A percentile compares a stretch with the other conserved stretches of the same genome.
Evolutionary conservation across 2,329 filamentous ascomycete species (phyloP).

Genomic region (Epichloe amarillans): DNA sequence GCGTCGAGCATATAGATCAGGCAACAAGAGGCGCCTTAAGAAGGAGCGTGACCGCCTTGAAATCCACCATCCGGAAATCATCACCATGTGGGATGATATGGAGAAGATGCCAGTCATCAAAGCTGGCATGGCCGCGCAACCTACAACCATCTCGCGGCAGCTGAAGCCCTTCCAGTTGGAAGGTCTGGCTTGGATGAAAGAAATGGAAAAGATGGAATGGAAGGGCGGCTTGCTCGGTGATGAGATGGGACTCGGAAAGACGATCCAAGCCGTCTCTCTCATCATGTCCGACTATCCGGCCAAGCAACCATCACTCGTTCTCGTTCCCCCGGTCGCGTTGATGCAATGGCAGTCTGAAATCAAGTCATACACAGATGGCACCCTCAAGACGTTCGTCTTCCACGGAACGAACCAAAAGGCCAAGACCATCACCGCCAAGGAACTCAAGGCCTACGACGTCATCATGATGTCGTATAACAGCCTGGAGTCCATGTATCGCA

Average conservation of each 20-base stretch:
- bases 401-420: slow-evolving; percentile 77
- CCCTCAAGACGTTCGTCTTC: slow-evolving; percentile 78
- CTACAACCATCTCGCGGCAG: slow-evolving; percentile 62
- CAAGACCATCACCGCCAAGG: slow-evolving; percentile 60
- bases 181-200: slow-evolving; percentile 86
- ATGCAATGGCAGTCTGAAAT: slow-evolving; percentile 93
- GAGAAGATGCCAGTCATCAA: slow-evolving; percentile 54
- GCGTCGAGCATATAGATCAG: slow-evolving; percentile 23
- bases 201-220: slow-evolving; percentile 75
- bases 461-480: slow-evolving; percentile 96
- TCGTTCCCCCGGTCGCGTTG: slow-evolving; percentile 88
- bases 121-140: slow-evolving; percentile 32
- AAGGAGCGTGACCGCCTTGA: slow-evolving; percentile 56
- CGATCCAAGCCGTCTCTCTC: slow-evolving; percentile 91
- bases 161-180: slow-evolving; percentile 91
- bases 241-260: slow-evolving; percentile 98
- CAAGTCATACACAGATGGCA: slow-evolving; percentile 69
- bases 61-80: slow-evolving; percentile 61
- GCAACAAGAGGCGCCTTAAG: slow-evolving; percentile 15
- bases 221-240: slow-evolving; percentile 86
- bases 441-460: slow-evolving; percentile 74
- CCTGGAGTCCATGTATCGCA: slow-evolving; percentile 82
- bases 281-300: slow-evolving; percentile 96
- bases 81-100: slow-evolving; percentile 74
- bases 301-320: slow-evolving; percentile 68